Conservation (phyloP, 129 eudicot species). For the Flaveria linearis region DNA sequence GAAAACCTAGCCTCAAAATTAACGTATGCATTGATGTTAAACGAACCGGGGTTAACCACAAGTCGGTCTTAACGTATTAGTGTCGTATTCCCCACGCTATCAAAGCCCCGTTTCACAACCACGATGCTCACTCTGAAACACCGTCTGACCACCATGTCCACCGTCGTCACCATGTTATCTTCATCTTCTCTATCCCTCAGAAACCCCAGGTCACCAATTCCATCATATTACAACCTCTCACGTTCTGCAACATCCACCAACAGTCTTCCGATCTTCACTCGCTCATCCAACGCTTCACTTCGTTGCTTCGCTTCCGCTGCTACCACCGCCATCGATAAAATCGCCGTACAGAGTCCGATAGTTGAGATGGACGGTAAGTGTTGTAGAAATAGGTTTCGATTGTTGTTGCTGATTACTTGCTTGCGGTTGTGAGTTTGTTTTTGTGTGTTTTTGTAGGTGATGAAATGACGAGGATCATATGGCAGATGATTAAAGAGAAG, state of each 20-base stretch:
- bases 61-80: constrained; percentile 21
- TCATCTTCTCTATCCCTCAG: constrained; percentile 34
- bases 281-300: constrained; percentile 45
- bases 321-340: constrained; percentile 45
- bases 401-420: background rate
- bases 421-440: background rate
- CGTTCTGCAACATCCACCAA: constrained; percentile 21
- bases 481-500: constrained; percentile 89
- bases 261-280: constrained; percentile 28
- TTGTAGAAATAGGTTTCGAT: background rate
- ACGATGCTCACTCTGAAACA: constrained; percentile 39
- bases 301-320: constrained; percentile 77
- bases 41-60: constrained; percentile 7
- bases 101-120: constrained; percentile 16
- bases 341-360: constrained; percentile 68
- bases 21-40: background rate
- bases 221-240: constrained; percentile 23
- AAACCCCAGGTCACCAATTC: constrained; percentile 33
- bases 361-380: constrained; percentile 93
- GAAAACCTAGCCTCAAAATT: too few relatives aligned
- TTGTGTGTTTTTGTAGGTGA: constrained; percentile 52
- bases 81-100: background rate
- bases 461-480: constrained; percentile 93
- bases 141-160: constrained; percentile 50
- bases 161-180: constrained; percentile 37